Evolutionary conservation across 257 asterid species (phyloP).

Genomic region (Galeopsis tetrahit): DNA sequence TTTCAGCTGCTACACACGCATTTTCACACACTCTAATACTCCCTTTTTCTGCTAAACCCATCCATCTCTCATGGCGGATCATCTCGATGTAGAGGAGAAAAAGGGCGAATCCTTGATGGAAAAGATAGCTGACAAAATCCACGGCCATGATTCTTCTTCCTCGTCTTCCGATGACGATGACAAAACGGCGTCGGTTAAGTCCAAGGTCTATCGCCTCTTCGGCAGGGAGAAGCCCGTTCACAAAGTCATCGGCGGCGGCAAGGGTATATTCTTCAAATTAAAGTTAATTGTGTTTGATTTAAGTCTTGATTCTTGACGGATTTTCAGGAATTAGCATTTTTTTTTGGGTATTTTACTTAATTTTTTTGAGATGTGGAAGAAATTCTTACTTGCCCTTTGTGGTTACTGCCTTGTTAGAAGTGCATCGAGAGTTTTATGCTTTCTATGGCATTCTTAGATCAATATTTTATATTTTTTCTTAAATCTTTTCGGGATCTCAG

Average conservation of each 20-base stretch:
- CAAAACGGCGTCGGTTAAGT: conserved; percentile 51
- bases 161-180: conserved; percentile 70
- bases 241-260: conserved; percentile 78
- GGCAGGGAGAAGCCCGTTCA: conserved; percentile 83
- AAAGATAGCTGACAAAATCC: conserved; percentile 58
- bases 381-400: conserved; percentile 32
- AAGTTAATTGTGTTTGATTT: background rate
- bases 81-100: conserved; percentile 59
- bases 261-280: conserved; percentile 45
- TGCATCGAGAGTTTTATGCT: conserved; percentile 24
- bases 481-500: conserved; percentile 14
- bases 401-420: conserved; percentile 27
- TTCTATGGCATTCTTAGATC: conserved; percentile 21
- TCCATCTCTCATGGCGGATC: conserved; percentile 60
- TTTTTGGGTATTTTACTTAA: background rate
- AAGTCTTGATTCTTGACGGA: background rate
- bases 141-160: conserved; percentile 44
- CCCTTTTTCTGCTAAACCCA: background rate
- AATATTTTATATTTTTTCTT: background rate
- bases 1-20: conserved; percentile 3
- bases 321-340: background rate
- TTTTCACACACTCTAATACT: background rate
- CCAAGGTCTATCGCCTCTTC: conserved; percentile 65
- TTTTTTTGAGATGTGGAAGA: conserved; percentile 29
- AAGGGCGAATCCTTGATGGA: conserved; percentile 60